Percentiles rank a stretch among this genome's conserved stretches.
Conservation (phyloP, 257 asterid genomes). For the Apocynum venetum region DNA sequence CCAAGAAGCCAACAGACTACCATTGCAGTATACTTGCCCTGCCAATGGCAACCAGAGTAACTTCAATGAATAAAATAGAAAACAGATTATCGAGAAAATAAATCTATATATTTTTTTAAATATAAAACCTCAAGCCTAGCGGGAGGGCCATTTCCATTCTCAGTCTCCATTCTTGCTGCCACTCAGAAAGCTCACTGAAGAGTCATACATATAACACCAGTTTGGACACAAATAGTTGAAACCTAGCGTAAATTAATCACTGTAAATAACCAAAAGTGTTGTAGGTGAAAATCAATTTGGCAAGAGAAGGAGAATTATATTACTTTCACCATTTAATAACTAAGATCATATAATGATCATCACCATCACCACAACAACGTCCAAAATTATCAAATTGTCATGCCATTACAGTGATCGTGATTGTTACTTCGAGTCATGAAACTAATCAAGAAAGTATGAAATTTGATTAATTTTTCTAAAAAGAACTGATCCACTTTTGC, state of each 20-base stretch:
- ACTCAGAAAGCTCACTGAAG: neutral
- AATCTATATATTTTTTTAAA: neutral
- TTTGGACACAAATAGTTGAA: neutral
- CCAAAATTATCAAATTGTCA: neutral
- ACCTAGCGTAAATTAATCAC: neutral
- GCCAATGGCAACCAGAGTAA: neutral
- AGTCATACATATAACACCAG: neutral
- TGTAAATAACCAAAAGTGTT: neutral
- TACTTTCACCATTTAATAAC: neutral
- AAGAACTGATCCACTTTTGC: neutral
- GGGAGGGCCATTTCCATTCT: slow-evolving; percentile 1
- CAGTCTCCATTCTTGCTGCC: slow-evolving; percentile 6
- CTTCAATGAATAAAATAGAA: neutral
- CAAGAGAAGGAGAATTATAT: neutral
- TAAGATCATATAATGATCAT: neutral
- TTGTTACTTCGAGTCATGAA: too few relatives aligned
- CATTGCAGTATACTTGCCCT: slow-evolving; percentile 35
- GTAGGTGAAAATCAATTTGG: too few relatives aligned
- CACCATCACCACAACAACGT: neutral
- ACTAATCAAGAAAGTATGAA: neutral
- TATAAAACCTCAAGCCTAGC: slow-evolving; percentile 26
- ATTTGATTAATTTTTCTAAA: neutral
- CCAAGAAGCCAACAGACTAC: slow-evolving; percentile 43
- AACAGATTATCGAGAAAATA: neutral
- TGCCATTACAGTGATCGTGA: neutral